Base-by-base conservation (phyloP, 257 asterid genomes). In the Solanum paucissectum region DNA sequence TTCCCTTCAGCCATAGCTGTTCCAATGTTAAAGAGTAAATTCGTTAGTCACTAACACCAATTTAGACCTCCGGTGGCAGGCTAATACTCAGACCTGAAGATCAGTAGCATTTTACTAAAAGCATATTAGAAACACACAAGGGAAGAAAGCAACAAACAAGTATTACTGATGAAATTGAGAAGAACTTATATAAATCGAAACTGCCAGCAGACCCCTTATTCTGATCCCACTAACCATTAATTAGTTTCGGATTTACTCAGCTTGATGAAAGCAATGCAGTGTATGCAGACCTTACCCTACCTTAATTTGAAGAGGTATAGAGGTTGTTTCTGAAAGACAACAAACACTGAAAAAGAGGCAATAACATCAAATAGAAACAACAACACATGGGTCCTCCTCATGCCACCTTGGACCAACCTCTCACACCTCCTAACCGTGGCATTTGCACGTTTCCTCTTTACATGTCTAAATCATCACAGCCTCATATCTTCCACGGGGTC, bases 1-100 rank as follows among this genome's bases (percentile, higher is more conserved):
- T 75, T 87, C 72, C 73, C 68, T 77, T 87, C 86, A 60, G 77
- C 81, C 89, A 87, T 87, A n/a, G 37, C 64, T 79, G n/a, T 25
- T 12, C 52, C 32, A 36, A 74, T 21, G 82, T 72, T 34, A 34
- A 6, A 72, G 46, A 34, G 27, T 72, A 9, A 16, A 34, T 38
- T 75, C 0, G 33, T 38, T 76, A 38, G 58, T n/a, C 21, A n/a
- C 83, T 29, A 76, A 76, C 55, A 75, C 83, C 10, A 36, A 74
- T 74, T 74, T 74, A 74, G 82, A 74, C 52, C 49, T 38, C 55
- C 4, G 23, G 5, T 38, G 33, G 32, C 58, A 37, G 46, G 49
- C 32, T 74, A 74, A 5, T 37, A 74, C 34, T 23, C 36, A 23
- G 34, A 40, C 83, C 83, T 76, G 83, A 38, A n/a, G 32, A 76